Evolutionary conservation across 805 yeast species (phyloP).

Genomic region (Hermanozyma aechmeae): DNA sequence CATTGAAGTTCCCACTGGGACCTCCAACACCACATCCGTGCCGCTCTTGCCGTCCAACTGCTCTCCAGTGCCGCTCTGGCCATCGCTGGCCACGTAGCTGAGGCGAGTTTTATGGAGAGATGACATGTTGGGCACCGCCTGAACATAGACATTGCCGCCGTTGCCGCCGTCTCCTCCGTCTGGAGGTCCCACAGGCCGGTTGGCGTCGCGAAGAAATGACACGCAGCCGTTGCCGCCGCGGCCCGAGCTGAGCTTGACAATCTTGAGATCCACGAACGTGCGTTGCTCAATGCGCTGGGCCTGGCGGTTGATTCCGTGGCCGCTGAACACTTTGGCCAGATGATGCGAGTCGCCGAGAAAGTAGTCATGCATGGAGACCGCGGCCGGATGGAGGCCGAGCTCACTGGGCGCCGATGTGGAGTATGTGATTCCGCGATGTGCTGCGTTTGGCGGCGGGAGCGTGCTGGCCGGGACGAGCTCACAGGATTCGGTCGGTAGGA

Average conservation of each 20-base stretch:
- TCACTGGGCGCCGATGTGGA: constrained; percentile 4
- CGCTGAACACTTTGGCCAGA: constrained; percentile 27
- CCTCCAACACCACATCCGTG: constrained; percentile 66
- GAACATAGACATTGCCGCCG: constrained; percentile 83
- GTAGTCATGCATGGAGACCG: constrained; percentile 22
- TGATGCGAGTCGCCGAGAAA: constrained; percentile 32
- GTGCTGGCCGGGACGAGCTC: no score
- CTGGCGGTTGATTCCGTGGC: constrained; percentile 16
- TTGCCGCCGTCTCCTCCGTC: constrained; percentile 99
- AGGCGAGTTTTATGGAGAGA: constrained; percentile 64
- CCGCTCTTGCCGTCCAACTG: constrained; percentile 89
- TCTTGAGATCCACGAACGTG: constrained; percentile 31
- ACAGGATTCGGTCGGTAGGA: no score
- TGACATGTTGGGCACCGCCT: constrained; percentile 63
- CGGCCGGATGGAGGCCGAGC: constrained; percentile 5
- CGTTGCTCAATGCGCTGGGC: constrained; percentile 27
- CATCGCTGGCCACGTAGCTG: constrained; percentile 63
- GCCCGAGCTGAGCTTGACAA: no score
- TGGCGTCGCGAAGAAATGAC: constrained; percentile 81
- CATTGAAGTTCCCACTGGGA: constrained; percentile 86
- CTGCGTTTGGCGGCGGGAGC: no score
- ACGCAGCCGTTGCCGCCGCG: constrained; percentile 84
- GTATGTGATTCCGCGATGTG: constrained; percentile 4
- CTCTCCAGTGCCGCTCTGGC: constrained; percentile 58
- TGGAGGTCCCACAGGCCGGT: constrained; percentile 83